phyloP scores from a whole-genome alignment of 495 filamentous ascomycete species.

The Neurospora sp. region DNA sequence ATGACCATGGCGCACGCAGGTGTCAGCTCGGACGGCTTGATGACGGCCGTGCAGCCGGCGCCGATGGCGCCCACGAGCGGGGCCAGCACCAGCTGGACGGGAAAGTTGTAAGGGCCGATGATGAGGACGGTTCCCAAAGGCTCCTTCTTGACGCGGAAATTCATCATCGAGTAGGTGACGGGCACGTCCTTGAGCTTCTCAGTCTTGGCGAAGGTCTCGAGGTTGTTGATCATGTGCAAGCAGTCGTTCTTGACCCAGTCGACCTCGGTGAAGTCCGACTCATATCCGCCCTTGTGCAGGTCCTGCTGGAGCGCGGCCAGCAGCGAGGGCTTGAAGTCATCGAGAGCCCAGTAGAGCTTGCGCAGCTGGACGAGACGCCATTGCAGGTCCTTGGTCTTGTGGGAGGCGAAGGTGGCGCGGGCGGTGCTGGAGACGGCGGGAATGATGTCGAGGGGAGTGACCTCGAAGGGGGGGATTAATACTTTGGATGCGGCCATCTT shows the following conservation, averaged over 20 bases:
- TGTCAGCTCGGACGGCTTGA: constrained; percentile 84
- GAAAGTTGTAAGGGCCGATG: constrained; percentile 91
- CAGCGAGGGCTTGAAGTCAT: constrained; percentile 62
- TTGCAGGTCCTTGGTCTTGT: constrained; percentile 70
- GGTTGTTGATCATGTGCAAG: constrained; percentile 60
- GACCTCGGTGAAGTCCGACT: constrained; percentile 60
- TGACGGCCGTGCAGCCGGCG: constrained; percentile 76
- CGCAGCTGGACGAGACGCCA: constrained; percentile 79
- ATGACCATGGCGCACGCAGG: constrained; percentile 65
- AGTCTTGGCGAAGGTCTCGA: constrained; percentile 75
- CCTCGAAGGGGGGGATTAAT: constrained; percentile 48
- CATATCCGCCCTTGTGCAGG: constrained; percentile 61
- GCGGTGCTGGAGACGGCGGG: constrained; percentile 44
- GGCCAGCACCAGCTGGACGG: constrained; percentile 65
- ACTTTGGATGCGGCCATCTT: constrained; percentile 24
- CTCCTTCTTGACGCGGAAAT: constrained; percentile 75
- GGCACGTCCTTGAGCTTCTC: constrained; percentile 62
- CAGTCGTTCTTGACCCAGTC: constrained; percentile 70
- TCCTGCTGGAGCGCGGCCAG: constrained; percentile 63
- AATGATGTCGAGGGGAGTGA: constrained; percentile 58
- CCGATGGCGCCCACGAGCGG: constrained; percentile 85
- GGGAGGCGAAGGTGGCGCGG: constrained; percentile 56
- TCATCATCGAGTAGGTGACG: constrained; percentile 52
- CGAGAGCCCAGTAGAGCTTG: constrained; percentile 85
- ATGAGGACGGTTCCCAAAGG: constrained; percentile 75